Evolutionary conservation across 179 eudicot genomes (phyloP).

Genomic region (Beta macrorhiza): DNA sequence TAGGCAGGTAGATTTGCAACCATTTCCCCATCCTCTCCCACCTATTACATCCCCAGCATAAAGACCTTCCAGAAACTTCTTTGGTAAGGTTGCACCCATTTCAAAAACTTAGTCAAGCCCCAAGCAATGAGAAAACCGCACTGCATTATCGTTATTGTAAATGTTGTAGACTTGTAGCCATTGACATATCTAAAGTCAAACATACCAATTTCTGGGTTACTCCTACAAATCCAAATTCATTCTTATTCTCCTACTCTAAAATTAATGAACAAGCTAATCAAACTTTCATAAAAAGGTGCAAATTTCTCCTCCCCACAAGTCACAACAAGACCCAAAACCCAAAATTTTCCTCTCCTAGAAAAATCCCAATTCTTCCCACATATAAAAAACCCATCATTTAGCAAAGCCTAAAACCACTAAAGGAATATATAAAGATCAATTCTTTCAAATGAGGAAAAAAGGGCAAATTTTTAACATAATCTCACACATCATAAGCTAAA

Average conservation of each 20-base stretch:
- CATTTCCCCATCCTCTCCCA: background rate
- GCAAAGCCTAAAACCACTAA: background rate
- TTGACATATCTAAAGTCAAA: conserved; percentile 1
- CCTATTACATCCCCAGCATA: background rate
- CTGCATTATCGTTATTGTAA: background rate
- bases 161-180: background rate
- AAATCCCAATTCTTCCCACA: background rate
- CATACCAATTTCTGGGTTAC: background rate
- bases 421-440: background rate
- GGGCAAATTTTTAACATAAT: background rate
- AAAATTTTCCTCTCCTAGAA: background rate
- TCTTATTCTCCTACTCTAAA: background rate
- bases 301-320: background rate
- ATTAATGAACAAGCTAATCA: background rate
- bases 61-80: background rate
- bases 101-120: background rate
- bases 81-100: background rate
- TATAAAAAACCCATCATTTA: background rate
- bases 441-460: background rate
- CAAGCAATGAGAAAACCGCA: background rate
- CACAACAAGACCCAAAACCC: background rate
- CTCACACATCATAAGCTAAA: background rate
- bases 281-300: background rate
- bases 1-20: conserved; percentile 1
- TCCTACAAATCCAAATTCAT: background rate